phyloP scores from a whole-genome alignment of 176 grass and related monocot species.

The Musa beccarii region DNA sequence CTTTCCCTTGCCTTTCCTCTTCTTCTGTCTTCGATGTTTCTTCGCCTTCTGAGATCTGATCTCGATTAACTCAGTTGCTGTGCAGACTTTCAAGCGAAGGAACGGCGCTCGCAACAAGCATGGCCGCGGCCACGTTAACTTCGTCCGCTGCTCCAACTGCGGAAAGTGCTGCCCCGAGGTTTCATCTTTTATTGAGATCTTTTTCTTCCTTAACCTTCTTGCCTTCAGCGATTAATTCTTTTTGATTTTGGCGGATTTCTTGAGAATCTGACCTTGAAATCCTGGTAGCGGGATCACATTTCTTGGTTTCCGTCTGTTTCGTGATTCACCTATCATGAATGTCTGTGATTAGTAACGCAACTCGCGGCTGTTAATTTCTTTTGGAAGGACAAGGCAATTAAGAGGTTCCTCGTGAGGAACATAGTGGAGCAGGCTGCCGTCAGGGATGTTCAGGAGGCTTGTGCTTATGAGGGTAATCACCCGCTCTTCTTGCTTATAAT shows the following conservation, averaged over 20 bases:
- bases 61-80: neutral
- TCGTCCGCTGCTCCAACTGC: slow-evolving; percentile 7
- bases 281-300: too few relatives aligned
- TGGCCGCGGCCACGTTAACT: neutral
- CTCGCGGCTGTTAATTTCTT: neutral
- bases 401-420: slow-evolving; percentile 62
- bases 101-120: slow-evolving; percentile 5
- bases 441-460: slow-evolving; percentile 56
- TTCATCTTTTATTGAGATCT: neutral
- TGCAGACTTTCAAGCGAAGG: slow-evolving; percentile 9
- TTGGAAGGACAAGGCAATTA: slow-evolving; percentile 71
- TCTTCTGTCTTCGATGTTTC: too few relatives aligned
- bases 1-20: too few relatives aligned
- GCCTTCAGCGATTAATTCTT: too few relatives aligned
- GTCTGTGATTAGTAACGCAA: too few relatives aligned
- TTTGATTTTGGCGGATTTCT: too few relatives aligned
- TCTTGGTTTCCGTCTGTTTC: too few relatives aligned
- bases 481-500: neutral
- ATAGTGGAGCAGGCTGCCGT: slow-evolving; percentile 50
- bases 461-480: slow-evolving; percentile 38
- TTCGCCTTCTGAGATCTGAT: neutral
- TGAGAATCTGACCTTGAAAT: too few relatives aligned
- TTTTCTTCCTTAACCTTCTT: neutral
- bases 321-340: too few relatives aligned
- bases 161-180: slow-evolving; percentile 6